Base-by-base conservation (phyloP, 441 rosid species). In the Pelargonium fulgidum region DNA sequence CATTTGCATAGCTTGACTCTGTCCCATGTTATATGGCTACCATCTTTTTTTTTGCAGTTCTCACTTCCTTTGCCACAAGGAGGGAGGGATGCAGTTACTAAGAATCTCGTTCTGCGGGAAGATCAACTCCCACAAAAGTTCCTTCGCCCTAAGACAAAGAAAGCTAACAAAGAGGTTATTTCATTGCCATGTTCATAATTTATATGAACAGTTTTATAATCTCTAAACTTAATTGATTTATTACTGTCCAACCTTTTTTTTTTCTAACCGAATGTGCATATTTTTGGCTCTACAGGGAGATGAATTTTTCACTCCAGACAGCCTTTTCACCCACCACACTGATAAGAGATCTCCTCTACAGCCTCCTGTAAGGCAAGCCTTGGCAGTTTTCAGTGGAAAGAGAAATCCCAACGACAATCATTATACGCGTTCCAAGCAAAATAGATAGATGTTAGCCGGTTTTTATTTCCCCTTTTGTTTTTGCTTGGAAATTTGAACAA, bases 361-460 rank as follows among this genome's bases (percentile, higher is more conserved):
- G 79, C 97, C 97, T 68, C 96, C 97, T 0, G 77, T 92, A 44
- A 85, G 96, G 82, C 84, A 90, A 80, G 96, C 97, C 70, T 66
- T 94, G 63, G 88, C 88, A 3, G 87, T 85, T 70, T 94, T 90
- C 78, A 82, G 97, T 33, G 96, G 92, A 73, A 90, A 79, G 84
- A 87, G 97, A 77, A 92, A 94, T 76, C 99, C 97, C 16, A 94
- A 94, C 62, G 99, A 94, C 79, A 92, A 92, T 80, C 97, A 94
- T 74, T 89, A 79, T 79, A 86, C 91, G 68, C 93, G 92, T 36
- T 77, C 89, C 0, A 89, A 75, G 80, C 86, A 79, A 76, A 73
- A 66, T 78, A 66, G 22, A 20, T 64, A 26, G 10, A 39, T 39
- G 39, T 33, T 58, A 16, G 29, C 47, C 22, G 14, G 9, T 66